Evolutionary conservation across 148 eudicot species (phyloP).

Genomic region (Drosera capensis): DNA sequence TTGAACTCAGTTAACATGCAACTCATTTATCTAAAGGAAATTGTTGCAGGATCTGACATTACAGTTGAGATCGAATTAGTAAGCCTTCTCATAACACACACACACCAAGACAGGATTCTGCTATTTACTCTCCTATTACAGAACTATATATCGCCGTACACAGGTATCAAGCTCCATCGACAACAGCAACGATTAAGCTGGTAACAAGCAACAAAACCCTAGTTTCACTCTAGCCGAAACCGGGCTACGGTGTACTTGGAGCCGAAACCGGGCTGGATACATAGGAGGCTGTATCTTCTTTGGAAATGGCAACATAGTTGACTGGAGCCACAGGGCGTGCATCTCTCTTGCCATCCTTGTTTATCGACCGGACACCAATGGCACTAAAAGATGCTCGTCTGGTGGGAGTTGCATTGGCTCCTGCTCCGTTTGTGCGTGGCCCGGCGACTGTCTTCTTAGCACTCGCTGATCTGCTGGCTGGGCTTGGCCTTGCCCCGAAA

Average conservation of each 20-base stretch:
- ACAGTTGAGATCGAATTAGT: too few relatives aligned
- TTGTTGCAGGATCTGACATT: too few relatives aligned
- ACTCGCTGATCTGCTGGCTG: conserved; percentile 50
- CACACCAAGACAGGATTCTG: too few relatives aligned
- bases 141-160: too few relatives aligned
- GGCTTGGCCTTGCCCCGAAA: conserved; percentile 75
- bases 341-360: conserved; percentile 58
- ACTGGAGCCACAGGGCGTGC: conserved; percentile 58
- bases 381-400: conserved; percentile 55
- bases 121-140: too few relatives aligned
- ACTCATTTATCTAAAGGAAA: too few relatives aligned
- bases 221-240: too few relatives aligned
- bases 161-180: too few relatives aligned
- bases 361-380: conserved; percentile 54
- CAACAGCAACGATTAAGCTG: not conserved
- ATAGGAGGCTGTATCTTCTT: conserved; percentile 70
- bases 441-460: conserved; percentile 63
- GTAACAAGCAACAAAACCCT: not conserved
- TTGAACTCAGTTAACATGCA: too few relatives aligned
- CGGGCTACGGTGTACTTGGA: conserved; percentile 65
- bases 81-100: too few relatives aligned
- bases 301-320: conserved; percentile 61
- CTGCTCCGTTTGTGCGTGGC: conserved; percentile 79
- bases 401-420: conserved; percentile 44
- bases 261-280: conserved; percentile 53